A percentile compares a stretch with the other conserved stretches of the same genome.
Conservation (phyloP, 2,329 filamentous ascomycete genomes). For the Monosporascus sp. region DNA sequence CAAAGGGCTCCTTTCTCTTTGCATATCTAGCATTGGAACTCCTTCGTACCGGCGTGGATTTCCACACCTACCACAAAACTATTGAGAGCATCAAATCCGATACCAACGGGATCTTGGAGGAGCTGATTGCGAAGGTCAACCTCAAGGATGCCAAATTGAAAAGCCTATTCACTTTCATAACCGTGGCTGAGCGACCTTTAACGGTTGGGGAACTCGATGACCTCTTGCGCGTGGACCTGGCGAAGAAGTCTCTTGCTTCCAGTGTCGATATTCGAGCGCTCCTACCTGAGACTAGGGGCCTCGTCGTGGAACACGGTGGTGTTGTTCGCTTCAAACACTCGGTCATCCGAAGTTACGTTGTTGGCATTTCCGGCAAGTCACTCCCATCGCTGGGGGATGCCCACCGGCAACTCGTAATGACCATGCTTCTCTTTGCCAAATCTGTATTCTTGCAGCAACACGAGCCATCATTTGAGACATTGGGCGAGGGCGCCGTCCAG, state of each 20-base stretch:
- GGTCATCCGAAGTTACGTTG: constrained; percentile 25
- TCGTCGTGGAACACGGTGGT: constrained; percentile 29
- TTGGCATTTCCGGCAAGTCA: constrained; percentile 26
- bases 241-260: constrained; percentile 13
- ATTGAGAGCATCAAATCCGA: constrained; percentile 17
- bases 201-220: constrained; percentile 26
- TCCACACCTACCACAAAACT: constrained; percentile 18
- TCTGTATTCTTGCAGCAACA: constrained; percentile 17
- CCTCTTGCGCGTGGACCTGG: constrained; percentile 25
- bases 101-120: constrained; percentile 18
- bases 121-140: constrained; percentile 18
- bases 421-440: constrained; percentile 30
- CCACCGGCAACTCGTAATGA: constrained; percentile 27
- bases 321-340: constrained; percentile 32
- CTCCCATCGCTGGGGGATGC: constrained; percentile 28
- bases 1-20: constrained; percentile 32
- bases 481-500: constrained; percentile 20
- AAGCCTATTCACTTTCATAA: constrained; percentile 29
- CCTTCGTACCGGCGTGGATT: constrained; percentile 17
- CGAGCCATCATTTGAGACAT: constrained; percentile 24
- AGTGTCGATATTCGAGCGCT: constrained; percentile 14
- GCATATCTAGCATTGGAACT: constrained; percentile 28
- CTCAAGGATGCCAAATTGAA: constrained; percentile 19
- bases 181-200: constrained; percentile 27
- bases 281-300: constrained; percentile 16